phyloP scores from a whole-genome alignment of 495 filamentous ascomycete genomes.

The Talaromyces proteolyticus region DNA sequence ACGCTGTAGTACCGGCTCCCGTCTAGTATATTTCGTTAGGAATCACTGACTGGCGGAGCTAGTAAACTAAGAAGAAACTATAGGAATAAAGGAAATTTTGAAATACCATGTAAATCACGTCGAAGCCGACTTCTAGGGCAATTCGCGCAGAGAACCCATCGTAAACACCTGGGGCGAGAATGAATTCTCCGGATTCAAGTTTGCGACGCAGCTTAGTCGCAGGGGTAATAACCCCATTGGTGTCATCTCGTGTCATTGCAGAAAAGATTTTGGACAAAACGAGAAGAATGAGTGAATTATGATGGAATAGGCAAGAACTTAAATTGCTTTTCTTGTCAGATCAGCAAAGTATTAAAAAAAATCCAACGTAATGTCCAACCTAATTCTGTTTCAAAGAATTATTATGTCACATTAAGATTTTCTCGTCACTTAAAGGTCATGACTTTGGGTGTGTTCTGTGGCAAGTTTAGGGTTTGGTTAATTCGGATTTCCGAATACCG shows the following conservation, averaged over 20 bases:
- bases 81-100: conserved; percentile 1
- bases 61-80: not conserved
- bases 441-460: not conserved
- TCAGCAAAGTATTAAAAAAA: not conserved
- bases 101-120: conserved; percentile 59
- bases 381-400: not conserved
- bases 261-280: not conserved
- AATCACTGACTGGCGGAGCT: not conserved
- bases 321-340: not conserved
- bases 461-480: not conserved
- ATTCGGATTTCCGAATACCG: not conserved
- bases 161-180: conserved; percentile 57
- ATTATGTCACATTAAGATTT: not conserved
- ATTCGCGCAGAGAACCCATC: conserved; percentile 64
- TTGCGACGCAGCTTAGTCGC: conserved; percentile 1
- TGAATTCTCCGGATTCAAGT: conserved; percentile 1
- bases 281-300: not conserved
- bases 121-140: conserved; percentile 54
- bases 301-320: not conserved
- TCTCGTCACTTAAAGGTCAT: not conserved
- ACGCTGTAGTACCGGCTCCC: conserved; percentile 63
- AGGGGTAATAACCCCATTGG: not conserved
- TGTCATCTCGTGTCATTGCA: not conserved
- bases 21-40: conserved; percentile 30
- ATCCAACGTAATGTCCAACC: not conserved